Conservation (phyloP, 768 basidiomycete species). For the Calocybe indica region DNA sequence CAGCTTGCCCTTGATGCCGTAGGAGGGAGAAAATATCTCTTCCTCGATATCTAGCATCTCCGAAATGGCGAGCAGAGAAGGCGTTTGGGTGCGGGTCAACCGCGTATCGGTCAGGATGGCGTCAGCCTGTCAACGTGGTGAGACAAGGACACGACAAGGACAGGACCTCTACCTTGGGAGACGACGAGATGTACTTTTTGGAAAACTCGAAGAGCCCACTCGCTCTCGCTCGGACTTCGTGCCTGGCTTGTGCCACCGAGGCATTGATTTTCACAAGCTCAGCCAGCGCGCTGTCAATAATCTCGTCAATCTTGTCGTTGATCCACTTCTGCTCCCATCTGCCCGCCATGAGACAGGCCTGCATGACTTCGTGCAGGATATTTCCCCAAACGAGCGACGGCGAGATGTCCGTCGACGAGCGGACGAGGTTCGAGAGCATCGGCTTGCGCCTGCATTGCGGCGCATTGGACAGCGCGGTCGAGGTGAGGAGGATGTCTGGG, state of each 20-base stretch:
- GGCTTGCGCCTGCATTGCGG: constrained; percentile 83
- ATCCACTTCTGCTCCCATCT: constrained; percentile 64
- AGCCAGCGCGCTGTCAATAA: constrained; percentile 45
- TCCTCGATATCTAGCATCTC: constrained; percentile 88
- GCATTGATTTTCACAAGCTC: constrained; percentile 59
- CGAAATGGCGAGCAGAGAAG: constrained; percentile 63
- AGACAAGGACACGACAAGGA: neutral
- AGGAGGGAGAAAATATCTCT: constrained; percentile 95
- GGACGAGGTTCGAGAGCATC: constrained; percentile 62
- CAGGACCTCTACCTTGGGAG: constrained; percentile 49
- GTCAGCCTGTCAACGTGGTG: constrained; percentile 34
- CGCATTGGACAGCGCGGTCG: constrained; percentile 82
- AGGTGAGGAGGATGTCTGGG: constrained; percentile 88
- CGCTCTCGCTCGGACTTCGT: constrained; percentile 56
- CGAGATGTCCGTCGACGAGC: constrained; percentile 51
- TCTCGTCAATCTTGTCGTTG: constrained; percentile 51
- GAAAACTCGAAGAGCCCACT: constrained; percentile 62
- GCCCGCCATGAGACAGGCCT: constrained; percentile 59
- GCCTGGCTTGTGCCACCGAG: constrained; percentile 55
- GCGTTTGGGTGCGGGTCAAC: constrained; percentile 35
- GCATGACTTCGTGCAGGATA: constrained; percentile 89
- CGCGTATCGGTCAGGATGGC: constrained; percentile 69
- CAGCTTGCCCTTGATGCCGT: constrained; percentile 92
- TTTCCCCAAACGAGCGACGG: constrained; percentile 86
- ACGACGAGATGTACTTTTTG: constrained; percentile 54